Evolutionary conservation across 2,329 filamentous ascomycete genomes (phyloP), one percentile per base, ranked within the genome.

Genomic region (Rhynchosporium agropyri): DNA sequence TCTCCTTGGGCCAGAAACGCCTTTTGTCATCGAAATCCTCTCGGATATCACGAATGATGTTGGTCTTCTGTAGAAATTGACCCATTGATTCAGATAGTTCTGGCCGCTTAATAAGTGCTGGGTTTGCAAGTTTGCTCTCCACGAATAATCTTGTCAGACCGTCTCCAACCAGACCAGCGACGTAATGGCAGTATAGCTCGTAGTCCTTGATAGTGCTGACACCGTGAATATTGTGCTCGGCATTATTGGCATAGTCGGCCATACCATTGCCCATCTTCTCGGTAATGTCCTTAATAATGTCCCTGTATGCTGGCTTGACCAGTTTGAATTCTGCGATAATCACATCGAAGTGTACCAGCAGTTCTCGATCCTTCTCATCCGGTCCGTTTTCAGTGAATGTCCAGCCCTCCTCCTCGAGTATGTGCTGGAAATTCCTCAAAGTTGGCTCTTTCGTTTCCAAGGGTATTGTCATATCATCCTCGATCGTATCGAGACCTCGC

Each of bases 241-340:
- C 88, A 72, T 96, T 95, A 69, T 90, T 82, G 46, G 86, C 90
- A 76, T 96, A 99, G 78, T 99, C 94, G 33, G 95, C 95, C 95
- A 99, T 99, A 70, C 95, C 95, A 73, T 98, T 93, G 67, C 93
- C 94, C 95, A 99, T 99, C 79, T 92, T 90, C 73, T 88, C 81
- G 38, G 92, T 92, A 74, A 98, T 97, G 71, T 98, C 94, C 77
- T 89, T 89, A 78, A 99, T 95, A 74, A 98, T 93, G 6, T 82
- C 84, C 76, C 84, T 85, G 79, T 99, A 98, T 61, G 84, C 85
- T 55, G 87, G 85, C 81, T 97, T 96, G 77, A 97, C 81, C 78
- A 90, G 89, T 80, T 90, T 91, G 77, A 94, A 91, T 81, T 99
- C 94, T 63, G 84, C 80, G 68, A 97, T 84, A 67, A 99, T 88